Conservation (phyloP, 352 stramenopile species). For the Pythium angustatum region DNA sequence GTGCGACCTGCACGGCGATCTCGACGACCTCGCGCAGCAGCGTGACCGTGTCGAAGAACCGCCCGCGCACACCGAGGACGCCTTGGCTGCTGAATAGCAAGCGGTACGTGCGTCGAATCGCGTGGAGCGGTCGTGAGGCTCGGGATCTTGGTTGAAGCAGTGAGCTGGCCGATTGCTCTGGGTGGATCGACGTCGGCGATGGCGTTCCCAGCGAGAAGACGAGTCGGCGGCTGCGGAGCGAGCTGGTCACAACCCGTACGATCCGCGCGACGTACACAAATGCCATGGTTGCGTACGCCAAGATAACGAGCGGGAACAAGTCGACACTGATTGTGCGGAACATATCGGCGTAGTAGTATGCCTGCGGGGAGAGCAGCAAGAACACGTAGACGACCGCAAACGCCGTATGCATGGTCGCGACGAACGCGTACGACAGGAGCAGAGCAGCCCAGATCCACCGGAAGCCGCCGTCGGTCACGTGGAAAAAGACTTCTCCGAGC, state of each 20-base stretch:
- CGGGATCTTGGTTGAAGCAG: not conserved
- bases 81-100: not conserved
- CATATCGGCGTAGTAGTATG: not conserved
- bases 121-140: not conserved
- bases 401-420: not conserved
- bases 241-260: not conserved
- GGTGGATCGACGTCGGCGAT: not conserved
- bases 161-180: not conserved
- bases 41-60: constrained; percentile 6
- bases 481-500: not conserved
- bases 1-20: not conserved
- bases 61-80: not conserved
- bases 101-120: not conserved
- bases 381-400: not conserved
- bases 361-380: not conserved
- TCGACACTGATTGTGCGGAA: not conserved
- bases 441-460: not conserved
- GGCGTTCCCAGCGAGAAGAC: not conserved
- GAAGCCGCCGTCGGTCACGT: not conserved
- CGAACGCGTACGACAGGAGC: not conserved
- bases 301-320: not conserved
- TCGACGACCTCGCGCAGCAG: constrained; percentile 5
- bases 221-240: not conserved
- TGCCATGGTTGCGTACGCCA: not conserved
- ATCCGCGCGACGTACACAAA: not conserved